phyloP scores from a whole-genome alignment of 345 rosid genomes.

The Syzygium aqueum region DNA sequence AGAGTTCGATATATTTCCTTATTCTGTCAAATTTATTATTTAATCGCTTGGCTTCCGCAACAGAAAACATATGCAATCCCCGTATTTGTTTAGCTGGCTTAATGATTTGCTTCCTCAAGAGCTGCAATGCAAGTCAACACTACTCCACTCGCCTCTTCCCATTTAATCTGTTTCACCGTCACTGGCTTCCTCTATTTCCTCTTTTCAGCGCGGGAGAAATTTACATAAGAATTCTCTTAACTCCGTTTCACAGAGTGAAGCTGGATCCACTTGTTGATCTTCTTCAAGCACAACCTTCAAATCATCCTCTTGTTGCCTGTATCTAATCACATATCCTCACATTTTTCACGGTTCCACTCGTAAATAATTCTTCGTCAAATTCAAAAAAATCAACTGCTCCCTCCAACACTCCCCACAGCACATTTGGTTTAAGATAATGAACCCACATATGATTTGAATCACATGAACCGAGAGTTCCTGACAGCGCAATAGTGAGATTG shows the following conservation, averaged over 20 bases:
- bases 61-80: no score
- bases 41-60: no score
- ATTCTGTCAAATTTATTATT: no score
- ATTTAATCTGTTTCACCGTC: no score
- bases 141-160: no score
- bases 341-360: neutral
- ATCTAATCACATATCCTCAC: neutral
- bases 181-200: no score
- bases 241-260: neutral
- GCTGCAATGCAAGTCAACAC: no score
- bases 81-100: no score
- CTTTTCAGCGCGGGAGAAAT: accelerated
- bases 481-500: neutral
- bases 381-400: neutral
- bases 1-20: no score
- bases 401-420: neutral
- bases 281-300: neutral
- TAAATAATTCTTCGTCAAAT: no score
- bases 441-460: neutral
- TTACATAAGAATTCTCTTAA: no score
- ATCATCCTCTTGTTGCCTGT: neutral
- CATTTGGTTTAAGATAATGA: neutral
- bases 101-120: no score
- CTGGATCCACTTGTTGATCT: neutral
- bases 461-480: neutral